Base-by-base conservation (phyloP, 1,284 basidiomycete species). In the Puccinia horiana region DNA sequence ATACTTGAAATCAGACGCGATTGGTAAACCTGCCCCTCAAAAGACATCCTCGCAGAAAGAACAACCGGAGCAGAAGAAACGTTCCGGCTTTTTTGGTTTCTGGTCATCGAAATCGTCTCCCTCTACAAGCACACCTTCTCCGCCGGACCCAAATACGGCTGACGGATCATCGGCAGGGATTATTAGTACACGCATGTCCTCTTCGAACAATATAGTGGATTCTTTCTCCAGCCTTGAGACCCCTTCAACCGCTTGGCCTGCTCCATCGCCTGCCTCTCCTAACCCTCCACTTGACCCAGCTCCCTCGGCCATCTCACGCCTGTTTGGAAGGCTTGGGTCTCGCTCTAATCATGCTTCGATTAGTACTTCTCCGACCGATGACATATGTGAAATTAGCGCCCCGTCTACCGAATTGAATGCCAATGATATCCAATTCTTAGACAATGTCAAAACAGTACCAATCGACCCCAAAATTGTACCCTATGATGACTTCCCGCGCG, bases 351-450 rank as follows among this genome's bases (percentile, higher is more conserved):
- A 52, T n/a, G 47, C 72, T 35, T 54, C 72, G 47, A 52, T 56
- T 29, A 74, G 72, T n/a, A 70, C 65, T 18, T 58, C 47, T 29
- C n/a, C 23, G 26, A 12, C 37, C 2, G 77, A 80, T 70, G 52
- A 67, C 8, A 35, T 44, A 56, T 12, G 35, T 56, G 67, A 40
- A 9, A 42, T 42, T 29, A 56, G 67, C 52, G 65, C 77, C n/a
- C 52, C 54, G 29, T 74, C 72, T 6, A 80, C 77, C 35, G 77
- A 80, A 70, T 67, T 80, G n/a, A 52, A 80, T 56, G 67, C 65
- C 23, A 58, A 63, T 42, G 77, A 80, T 23, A 58, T 72, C 42
- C 56, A 52, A 29, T 70, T 72, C 20, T 47, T 80, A 54, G 77
- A 80, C 37, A 35, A 52, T 16, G 18, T 72, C 49, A 80, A 72